Base-by-base conservation (phyloP, 768 basidiomycete species). In the Pholiota microspora region DNA sequence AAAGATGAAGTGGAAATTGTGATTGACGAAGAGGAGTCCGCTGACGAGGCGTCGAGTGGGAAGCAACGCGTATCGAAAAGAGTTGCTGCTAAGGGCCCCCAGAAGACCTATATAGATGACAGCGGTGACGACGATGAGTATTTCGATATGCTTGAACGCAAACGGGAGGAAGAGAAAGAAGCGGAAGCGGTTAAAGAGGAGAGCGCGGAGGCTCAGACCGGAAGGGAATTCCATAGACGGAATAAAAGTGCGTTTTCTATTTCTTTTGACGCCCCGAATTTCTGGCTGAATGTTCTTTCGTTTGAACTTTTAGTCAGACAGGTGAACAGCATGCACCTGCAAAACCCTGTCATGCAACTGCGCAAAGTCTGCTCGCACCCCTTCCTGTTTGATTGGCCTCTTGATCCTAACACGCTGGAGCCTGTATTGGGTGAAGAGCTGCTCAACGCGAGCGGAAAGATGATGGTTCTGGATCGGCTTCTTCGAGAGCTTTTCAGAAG, bases 291-390 rank as follows among this genome's bases (percentile, higher is more conserved):
- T 32, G 31, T n/a, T n/a, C 23, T 18, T 31, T 9, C 5, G 31
- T 24, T 47, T 21, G 13, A 35, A 27, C 34, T 53, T 56, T 15
- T 56, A 94, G 94, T 83, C 53, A 90, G 86, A 66, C 82, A 88
- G 45, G 85, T 96, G 34, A 94, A 94, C 70, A 94, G 93, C 66
- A 88, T 94, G 89, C 86, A 85, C 49, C 79, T 99, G 13, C 94
- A 98, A 67, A 99, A 98, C 64, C 82, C 85, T 9, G 86, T 98
- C 54, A 98, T 99, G 96, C 96, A 98, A 67, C 79, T 98, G 4
- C 90, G 96, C 51, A 98, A 98, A 78, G 91, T 94, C 1, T 93
- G 92, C 73, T 94, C 89, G 12, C 94, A 98, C 70, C 94, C 95
- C 0, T 90, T 90, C 75, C 71, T 94, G 5, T 95, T 96, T 66